A percentile compares a stretch with the other conserved stretches of the same genome.
Conservation (phyloP, 495 filamentous ascomycete species). For the Trichodelitschia bisporula region DNA sequence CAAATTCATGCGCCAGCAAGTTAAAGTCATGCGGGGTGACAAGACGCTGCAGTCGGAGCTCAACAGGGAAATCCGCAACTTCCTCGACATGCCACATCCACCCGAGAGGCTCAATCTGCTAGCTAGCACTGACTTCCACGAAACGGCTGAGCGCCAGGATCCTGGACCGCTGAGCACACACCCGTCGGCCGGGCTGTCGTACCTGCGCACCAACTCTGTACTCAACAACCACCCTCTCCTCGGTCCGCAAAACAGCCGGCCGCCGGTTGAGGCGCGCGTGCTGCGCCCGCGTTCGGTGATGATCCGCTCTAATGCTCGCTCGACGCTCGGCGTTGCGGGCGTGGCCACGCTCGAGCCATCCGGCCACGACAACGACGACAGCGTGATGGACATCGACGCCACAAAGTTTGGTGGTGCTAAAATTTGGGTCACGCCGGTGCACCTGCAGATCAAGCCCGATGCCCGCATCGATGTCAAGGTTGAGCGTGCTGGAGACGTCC, state of each 20-base stretch:
- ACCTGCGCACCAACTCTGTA: slow-evolving; percentile 44
- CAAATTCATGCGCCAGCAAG: no score
- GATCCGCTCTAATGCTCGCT: no score
- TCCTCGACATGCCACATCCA: no score
- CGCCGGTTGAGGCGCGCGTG: slow-evolving; percentile 45
- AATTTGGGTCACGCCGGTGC: slow-evolving; percentile 30
- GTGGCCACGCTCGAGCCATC: slow-evolving; percentile 11
- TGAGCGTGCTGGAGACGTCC: neutral
- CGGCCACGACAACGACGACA: slow-evolving; percentile 2
- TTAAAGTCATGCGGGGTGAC: no score
- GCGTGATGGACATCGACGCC: slow-evolving; percentile 7
- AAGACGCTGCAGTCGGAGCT: no score
- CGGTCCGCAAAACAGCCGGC: slow-evolving; percentile 41
- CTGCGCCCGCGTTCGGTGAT: slow-evolving; percentile 27
- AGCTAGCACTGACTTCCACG: no score
- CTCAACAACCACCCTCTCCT: slow-evolving; percentile 59
- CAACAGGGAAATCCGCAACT: no score
- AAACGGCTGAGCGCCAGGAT: no score
- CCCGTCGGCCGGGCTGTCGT: slow-evolving; percentile 74
- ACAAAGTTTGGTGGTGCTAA: slow-evolving; percentile 43
- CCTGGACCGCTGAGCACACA: slow-evolving; percentile 50
- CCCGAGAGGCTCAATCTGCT: no score
- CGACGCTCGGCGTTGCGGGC: slow-evolving; percentile 14
- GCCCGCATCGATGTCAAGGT: slow-evolving; percentile 19
- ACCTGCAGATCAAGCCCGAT: slow-evolving; percentile 30